These are phyloP conservation scores for Anastatica hierochuntica DNA, from an alignment of 345 rosid species.

Conservation along the genomic window DNA sequence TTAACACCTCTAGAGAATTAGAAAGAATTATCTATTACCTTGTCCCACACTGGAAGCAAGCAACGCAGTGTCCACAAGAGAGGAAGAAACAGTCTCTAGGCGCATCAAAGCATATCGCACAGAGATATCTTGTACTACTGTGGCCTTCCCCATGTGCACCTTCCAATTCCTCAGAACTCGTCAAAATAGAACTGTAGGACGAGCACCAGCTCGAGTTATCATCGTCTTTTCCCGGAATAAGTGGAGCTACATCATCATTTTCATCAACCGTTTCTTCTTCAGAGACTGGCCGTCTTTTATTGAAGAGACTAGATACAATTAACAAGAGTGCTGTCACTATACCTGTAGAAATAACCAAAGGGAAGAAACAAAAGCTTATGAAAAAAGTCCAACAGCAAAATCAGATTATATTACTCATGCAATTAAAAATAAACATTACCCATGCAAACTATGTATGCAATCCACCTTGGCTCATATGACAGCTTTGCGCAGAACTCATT, in stretches of 20 bases:
- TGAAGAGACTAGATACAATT: slow-evolving; percentile 46
- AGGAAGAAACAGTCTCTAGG: slow-evolving; percentile 98
- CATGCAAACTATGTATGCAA: slow-evolving; percentile 70
- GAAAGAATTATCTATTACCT: slow-evolving; percentile 35
- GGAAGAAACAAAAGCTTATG: not conserved
- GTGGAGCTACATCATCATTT: slow-evolving; percentile 53
- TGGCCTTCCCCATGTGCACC: slow-evolving; percentile 51
- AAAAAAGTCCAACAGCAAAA: not conserved
- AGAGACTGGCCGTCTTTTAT: slow-evolving; percentile 36
- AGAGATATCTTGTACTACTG: slow-evolving; percentile 71
- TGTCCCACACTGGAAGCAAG: slow-evolving; percentile 86
- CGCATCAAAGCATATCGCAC: slow-evolving; percentile 97
- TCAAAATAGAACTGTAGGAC: slow-evolving; percentile 70
- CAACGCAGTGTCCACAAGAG: slow-evolving; percentile 94
- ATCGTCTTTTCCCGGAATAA: slow-evolving; percentile 68
- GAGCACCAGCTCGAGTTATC: slow-evolving; percentile 93
- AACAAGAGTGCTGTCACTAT: slow-evolving; percentile 60
- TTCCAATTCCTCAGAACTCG: slow-evolving; percentile 62
- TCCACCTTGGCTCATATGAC: slow-evolving; percentile 89
- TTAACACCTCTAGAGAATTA: too few relatives aligned
- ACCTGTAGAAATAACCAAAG: slow-evolving; percentile 34
- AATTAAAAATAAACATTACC: slow-evolving; percentile 33
- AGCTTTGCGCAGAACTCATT: slow-evolving; percentile 60
- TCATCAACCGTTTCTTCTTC: slow-evolving; percentile 32
- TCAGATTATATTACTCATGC: not conserved